Evolutionary conservation across 306 rosid genomes (phyloP), one percentile per base, ranked within the genome.

Genomic region (Notholithocarpus densiflorus): DNA sequence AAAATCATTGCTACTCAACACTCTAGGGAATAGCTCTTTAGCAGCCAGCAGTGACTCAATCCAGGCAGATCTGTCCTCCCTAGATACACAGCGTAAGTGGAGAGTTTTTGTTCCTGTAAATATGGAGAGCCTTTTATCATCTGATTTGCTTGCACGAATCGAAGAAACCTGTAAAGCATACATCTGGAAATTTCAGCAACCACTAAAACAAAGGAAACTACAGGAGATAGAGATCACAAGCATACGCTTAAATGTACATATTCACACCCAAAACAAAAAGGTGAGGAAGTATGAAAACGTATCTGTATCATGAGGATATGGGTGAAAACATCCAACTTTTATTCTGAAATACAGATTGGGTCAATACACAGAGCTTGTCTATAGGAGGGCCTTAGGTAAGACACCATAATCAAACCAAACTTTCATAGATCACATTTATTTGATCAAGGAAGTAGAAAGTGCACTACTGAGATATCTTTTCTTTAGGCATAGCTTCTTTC

Each of bases 41-140:
- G 96, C 94, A 48, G 96, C 89, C 75, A 90, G 89, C 84, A 95
- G 83, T 4, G 97, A 96, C 75, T 93, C 99, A 57, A 95, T 83
- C 99, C 99, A 95, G 64, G 85, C 65, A 84, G 96, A 89, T 84
- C 98, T 91, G 85, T 90, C 95, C 73, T 93, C 98, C 83, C 90
- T 89, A 43, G 97, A 88, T 65, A 87, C 84, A 80, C 98, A 88
- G 31, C 94, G 80, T 89, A 95, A 82, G 82, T 95, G 99, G 68
- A 95, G 99, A 77, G 98, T 95, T 85, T 90, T 95, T 32, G 97
- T 95, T 68, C 99, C 99, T 48, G 99, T 91, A 84, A 95, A 93
- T 83, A 95, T 83, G 54, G 98, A 91, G 81, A 95, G 97, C 75
- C 99, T 87, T 81, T 90, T 93, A 66, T 95, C 98, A 76, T 95